phyloP scores from a whole-genome alignment of 225 moss, liverwort and hornwort species.

The Sphagnum tenellum region DNA sequence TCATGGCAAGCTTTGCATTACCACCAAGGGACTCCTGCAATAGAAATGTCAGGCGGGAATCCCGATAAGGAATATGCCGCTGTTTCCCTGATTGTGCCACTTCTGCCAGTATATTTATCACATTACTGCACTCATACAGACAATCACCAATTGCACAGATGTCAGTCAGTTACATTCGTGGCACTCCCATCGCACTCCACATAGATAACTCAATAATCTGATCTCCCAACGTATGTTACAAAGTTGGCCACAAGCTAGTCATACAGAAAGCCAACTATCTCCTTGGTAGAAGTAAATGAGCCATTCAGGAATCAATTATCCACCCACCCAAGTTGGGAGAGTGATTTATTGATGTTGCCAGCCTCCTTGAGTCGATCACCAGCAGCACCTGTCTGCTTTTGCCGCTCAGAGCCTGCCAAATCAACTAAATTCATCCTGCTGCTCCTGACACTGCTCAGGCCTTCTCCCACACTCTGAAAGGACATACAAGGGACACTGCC shows the following conservation, averaged over 20 bases:
- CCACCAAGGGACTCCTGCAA: constrained; percentile 96
- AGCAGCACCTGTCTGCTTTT: constrained; percentile 90
- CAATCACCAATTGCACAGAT: too few relatives aligned
- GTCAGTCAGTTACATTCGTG: too few relatives aligned
- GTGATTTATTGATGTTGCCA: constrained; percentile 92
- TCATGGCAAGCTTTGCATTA: constrained; percentile 87
- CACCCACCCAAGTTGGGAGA: constrained; percentile 89
- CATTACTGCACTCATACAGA: constrained; percentile 25
- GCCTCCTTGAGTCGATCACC: constrained; percentile 96
- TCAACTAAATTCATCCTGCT: constrained; percentile 87
- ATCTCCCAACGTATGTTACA: too few relatives aligned
- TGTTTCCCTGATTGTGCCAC: constrained; percentile 73
- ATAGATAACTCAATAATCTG: too few relatives aligned
- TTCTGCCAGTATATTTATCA: constrained; percentile 53
- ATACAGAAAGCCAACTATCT: neutral
- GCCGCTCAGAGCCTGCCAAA: constrained; percentile 94
- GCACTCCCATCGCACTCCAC: too few relatives aligned
- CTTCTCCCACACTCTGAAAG: constrained; percentile 83
- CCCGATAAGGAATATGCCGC: constrained; percentile 87
- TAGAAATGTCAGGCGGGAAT: constrained; percentile 87
- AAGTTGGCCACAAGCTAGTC: too few relatives aligned
- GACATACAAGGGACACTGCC: constrained; percentile 3
- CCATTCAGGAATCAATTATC: constrained; percentile 22
- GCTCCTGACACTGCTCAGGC: constrained; percentile 73
- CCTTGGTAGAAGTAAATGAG: neutral